phyloP scores from a whole-genome alignment of 108 stramenopile species.

The Asterionellopsis glacialis region DNA sequence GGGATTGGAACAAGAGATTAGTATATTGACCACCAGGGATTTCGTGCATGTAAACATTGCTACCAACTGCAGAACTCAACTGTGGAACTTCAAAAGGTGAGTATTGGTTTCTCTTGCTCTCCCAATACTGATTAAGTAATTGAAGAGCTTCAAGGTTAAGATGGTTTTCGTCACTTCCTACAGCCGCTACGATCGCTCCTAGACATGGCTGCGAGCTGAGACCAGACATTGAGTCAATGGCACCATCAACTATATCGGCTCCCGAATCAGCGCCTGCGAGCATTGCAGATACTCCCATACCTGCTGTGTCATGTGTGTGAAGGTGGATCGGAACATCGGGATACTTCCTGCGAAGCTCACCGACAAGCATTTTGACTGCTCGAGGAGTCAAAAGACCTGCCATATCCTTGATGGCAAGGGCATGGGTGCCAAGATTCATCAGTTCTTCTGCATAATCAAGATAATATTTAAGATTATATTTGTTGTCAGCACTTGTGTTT shows the following conservation, averaged over 20 bases:
- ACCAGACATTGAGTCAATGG: no score
- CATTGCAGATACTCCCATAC: no score
- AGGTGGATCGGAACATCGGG: slow-evolving; percentile 77
- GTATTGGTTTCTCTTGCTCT: no score
- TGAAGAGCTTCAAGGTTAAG: no score
- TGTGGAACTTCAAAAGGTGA: no score
- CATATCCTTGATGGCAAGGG: slow-evolving; percentile 28
- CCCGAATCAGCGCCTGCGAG: no score
- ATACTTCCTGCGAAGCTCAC: slow-evolving; percentile 43
- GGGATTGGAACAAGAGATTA: slow-evolving; percentile 83
- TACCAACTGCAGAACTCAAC: no score
- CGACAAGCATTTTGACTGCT: slow-evolving; percentile 60
- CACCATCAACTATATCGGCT: no score
- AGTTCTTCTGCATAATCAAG: slow-evolving; percentile 60
- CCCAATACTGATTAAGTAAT: no score
- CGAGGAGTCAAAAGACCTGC: slow-evolving; percentile 78
- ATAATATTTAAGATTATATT: slow-evolving; percentile 86
- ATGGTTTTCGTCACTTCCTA: no score
- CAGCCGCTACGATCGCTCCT: no score
- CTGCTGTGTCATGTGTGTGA: slow-evolving; percentile 46
- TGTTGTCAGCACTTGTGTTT: slow-evolving; percentile 20
- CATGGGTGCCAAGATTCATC: slow-evolving; percentile 62
- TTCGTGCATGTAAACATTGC: slow-evolving; percentile 36
- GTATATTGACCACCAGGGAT: slow-evolving; percentile 82
- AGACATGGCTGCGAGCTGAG: no score